Evolutionary conservation across 106 monocot genomes (phyloP).

Genomic region (Posidonia australis): DNA sequence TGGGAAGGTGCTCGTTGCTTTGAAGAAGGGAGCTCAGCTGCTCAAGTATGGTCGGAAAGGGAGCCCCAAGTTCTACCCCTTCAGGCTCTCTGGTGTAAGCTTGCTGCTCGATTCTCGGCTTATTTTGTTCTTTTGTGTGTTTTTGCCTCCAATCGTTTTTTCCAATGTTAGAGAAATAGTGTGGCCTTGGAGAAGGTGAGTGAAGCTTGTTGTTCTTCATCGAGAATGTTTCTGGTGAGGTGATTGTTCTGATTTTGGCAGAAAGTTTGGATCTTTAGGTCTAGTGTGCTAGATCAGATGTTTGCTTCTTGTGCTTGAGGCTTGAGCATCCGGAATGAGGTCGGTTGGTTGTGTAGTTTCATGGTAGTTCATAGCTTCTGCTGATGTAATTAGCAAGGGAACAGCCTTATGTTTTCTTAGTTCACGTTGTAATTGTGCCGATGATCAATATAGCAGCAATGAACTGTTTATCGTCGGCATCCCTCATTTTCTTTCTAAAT

Average conservation of each 20-base stretch:
- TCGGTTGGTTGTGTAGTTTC: neutral
- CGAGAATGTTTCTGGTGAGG: too few species aligned
- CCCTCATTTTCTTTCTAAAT: too few species aligned
- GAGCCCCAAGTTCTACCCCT: constrained; percentile 72
- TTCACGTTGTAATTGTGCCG: too few species aligned
- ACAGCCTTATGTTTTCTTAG: too few species aligned
- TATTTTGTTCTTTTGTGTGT: neutral
- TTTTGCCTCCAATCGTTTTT: too few species aligned
- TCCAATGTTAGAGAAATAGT: too few species aligned
- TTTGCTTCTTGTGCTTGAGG: neutral
- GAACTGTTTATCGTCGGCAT: too few species aligned
- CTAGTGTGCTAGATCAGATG: neutral
- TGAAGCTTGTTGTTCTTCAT: too few species aligned
- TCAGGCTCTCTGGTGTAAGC: constrained; percentile 70
- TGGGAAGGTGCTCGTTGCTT: constrained; percentile 54
- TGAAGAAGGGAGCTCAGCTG: constrained; percentile 81
- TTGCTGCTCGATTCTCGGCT: neutral
- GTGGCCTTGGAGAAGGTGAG: too few species aligned
- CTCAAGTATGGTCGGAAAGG: constrained; percentile 87
- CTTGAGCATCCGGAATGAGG: neutral
- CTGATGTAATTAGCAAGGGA: too few species aligned
- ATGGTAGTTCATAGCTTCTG: too few species aligned
- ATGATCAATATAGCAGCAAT: too few species aligned
- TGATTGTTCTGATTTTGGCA: neutral
- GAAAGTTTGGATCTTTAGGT: neutral